Conservation (phyloP, 306 rosid genomes). For the Mucuna pruriens region DNA sequence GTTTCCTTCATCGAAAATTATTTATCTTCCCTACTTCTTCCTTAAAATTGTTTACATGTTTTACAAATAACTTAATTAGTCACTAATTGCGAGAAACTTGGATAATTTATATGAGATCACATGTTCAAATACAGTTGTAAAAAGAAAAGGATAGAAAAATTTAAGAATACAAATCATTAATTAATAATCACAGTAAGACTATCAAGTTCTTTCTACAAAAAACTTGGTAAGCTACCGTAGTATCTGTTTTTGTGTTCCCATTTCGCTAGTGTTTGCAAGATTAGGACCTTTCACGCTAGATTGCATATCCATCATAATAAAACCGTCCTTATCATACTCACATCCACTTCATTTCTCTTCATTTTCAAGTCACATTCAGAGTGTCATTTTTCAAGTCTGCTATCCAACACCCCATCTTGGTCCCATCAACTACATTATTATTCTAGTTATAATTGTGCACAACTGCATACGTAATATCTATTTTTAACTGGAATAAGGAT, state of each 20-base stretch:
- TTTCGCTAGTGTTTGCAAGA: background rate
- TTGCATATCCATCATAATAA: background rate
- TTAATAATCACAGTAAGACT: background rate
- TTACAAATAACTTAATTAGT: too few relatives aligned
- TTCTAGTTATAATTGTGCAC: slow-evolving; percentile 24
- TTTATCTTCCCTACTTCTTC: too few relatives aligned
- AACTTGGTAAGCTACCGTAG: background rate
- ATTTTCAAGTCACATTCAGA: slow-evolving; percentile 17
- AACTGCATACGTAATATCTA: background rate
- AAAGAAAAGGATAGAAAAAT: background rate
- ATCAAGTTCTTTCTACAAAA: background rate
- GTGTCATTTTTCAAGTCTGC: background rate
- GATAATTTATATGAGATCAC: background rate
- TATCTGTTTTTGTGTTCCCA: background rate
- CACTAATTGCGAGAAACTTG: too few relatives aligned
- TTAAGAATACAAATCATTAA: background rate
- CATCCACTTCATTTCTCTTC: background rate
- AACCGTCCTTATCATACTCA: background rate
- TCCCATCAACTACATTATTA: slow-evolving; percentile 31
- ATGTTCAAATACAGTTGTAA: background rate
- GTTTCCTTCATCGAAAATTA: too few relatives aligned
- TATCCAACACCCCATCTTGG: slow-evolving; percentile 12
- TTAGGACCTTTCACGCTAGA: background rate
- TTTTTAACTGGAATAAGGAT: background rate
- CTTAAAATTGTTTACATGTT: too few relatives aligned